phyloP scores from a whole-genome alignment of 2,329 filamentous ascomycete species.

The Cordyceps javanica region DNA sequence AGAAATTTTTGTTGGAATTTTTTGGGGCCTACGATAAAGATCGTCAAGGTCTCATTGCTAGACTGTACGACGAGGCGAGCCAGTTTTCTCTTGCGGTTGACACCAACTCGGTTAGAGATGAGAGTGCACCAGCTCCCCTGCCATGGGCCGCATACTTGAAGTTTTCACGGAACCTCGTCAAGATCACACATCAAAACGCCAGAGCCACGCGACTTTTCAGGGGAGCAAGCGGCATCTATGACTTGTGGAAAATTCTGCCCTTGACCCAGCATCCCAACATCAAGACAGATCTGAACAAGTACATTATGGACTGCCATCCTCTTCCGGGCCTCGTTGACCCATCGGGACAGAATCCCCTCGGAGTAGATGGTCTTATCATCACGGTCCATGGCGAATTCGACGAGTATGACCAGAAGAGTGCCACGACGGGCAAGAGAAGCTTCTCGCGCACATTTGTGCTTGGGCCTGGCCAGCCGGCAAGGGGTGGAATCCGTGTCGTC shows the following conservation, averaged over 20 bases:
- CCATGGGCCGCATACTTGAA: conserved; percentile 72
- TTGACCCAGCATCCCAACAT: conserved; percentile 70
- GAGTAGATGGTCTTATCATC: conserved; percentile 72
- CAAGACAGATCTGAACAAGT: conserved; percentile 59
- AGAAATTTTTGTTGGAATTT: conserved; percentile 69
- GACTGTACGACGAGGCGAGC: conserved; percentile 71
- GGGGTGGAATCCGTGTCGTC: conserved; percentile 64
- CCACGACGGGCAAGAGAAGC: conserved; percentile 59
- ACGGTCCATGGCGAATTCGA: conserved; percentile 81
- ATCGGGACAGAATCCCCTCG: conserved; percentile 52
- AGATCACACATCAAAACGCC: conserved; percentile 54
- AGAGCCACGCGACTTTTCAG: conserved; percentile 60
- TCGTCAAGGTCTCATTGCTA: conserved; percentile 53
- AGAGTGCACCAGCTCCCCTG: conserved; percentile 35
- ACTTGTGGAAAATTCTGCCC: conserved; percentile 65
- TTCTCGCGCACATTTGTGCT: conserved; percentile 79
- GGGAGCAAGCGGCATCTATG: conserved; percentile 58
- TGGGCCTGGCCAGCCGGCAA: conserved; percentile 62
- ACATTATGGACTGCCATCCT: conserved; percentile 76
- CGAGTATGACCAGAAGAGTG: conserved; percentile 55
- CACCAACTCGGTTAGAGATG: conserved; percentile 47
- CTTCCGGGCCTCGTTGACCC: conserved; percentile 67
- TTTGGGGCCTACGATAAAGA: conserved; percentile 69
- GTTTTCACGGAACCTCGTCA: conserved; percentile 70
- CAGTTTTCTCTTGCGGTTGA: conserved; percentile 73